Conservation (phyloP, 1,284 basidiomycete genomes). For the Tilletia horrida region DNA sequence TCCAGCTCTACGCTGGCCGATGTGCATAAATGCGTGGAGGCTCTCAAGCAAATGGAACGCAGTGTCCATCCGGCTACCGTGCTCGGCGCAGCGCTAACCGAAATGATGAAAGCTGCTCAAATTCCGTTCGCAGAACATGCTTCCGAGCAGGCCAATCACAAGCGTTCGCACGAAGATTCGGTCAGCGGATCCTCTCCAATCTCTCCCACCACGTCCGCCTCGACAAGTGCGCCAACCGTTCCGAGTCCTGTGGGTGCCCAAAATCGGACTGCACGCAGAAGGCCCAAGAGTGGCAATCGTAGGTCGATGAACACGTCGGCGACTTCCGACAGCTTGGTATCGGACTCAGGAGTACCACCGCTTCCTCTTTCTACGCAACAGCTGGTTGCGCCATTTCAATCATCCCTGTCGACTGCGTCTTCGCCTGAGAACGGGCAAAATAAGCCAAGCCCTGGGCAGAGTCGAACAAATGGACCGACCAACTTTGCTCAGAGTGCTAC, state of each 20-base stretch:
- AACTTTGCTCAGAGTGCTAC: no score
- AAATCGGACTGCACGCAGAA: background rate
- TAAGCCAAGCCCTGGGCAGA: no score
- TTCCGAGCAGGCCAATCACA: background rate
- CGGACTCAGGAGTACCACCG: background rate
- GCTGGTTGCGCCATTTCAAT: slow-evolving; percentile 10
- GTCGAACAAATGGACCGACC: no score
- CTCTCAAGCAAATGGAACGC: slow-evolving; percentile 33
- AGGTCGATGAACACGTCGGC: background rate
- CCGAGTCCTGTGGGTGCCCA: no score
- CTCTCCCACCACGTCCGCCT: no score
- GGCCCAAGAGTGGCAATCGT: background rate
- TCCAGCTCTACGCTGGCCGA: slow-evolving; percentile 39
- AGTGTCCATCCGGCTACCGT: slow-evolving; percentile 1
- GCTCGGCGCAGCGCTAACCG: background rate
- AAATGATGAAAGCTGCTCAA: slow-evolving; percentile 6
- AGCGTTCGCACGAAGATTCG: slow-evolving; percentile 9
- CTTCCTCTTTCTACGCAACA: slow-evolving; percentile 11
- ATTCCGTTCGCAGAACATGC: background rate
- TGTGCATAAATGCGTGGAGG: slow-evolving; percentile 37
- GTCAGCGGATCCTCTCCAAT: background rate
- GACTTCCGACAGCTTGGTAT: background rate
- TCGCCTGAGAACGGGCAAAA: background rate
- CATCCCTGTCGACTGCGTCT: background rate
- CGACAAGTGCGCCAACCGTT: no score